Percentiles rank a stretch among this genome's conserved stretches.
phyloP scores from a whole-genome alignment of 805 yeast genomes.

The Candida taoyuanica region DNA sequence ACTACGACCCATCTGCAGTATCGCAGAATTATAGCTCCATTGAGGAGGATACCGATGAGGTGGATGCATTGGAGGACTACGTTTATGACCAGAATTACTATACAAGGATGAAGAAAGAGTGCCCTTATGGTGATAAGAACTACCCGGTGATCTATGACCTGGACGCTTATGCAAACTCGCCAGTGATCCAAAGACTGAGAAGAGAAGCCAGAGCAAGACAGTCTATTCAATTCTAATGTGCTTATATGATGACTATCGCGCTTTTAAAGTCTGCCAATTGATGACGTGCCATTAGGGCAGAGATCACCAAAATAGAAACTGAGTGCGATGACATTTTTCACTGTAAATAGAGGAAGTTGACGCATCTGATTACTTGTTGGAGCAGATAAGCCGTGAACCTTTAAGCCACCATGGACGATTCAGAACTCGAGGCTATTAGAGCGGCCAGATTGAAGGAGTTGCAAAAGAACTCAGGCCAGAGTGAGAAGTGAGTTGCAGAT shows the following conservation, averaged over 20 bases:
- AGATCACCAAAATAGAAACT: neutral
- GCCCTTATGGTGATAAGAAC: slow-evolving; percentile 36
- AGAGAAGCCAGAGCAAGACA: slow-evolving; percentile 18
- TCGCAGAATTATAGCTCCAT: slow-evolving; percentile 10
- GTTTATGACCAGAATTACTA: slow-evolving; percentile 33
- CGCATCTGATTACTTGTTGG: neutral
- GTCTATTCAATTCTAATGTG: neutral
- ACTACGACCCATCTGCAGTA: slow-evolving; percentile 6
- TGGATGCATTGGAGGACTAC: slow-evolving; percentile 27
- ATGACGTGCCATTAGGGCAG: neutral
- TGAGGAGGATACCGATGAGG: slow-evolving; percentile 10
- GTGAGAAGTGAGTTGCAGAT: slow-evolving; percentile 18
- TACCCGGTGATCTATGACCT: slow-evolving; percentile 37
- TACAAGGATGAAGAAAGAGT: slow-evolving; percentile 29
- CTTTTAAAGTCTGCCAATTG: neutral
- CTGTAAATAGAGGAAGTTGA: neutral
- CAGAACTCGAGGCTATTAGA: slow-evolving; percentile 84
- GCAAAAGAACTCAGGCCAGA: slow-evolving; percentile 48
- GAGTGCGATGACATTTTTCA: neutral
- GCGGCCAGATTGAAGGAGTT: slow-evolving; percentile 88
- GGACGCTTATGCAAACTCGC: slow-evolving; percentile 25
- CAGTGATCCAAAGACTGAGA: slow-evolving; percentile 26
- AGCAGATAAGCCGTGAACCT: neutral
- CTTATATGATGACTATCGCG: neutral
- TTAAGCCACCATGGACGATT: slow-evolving; percentile 62